Base-by-base conservation (phyloP, 2,329 filamentous ascomycete species). In the Sphaerostilbella broomeana region DNA sequence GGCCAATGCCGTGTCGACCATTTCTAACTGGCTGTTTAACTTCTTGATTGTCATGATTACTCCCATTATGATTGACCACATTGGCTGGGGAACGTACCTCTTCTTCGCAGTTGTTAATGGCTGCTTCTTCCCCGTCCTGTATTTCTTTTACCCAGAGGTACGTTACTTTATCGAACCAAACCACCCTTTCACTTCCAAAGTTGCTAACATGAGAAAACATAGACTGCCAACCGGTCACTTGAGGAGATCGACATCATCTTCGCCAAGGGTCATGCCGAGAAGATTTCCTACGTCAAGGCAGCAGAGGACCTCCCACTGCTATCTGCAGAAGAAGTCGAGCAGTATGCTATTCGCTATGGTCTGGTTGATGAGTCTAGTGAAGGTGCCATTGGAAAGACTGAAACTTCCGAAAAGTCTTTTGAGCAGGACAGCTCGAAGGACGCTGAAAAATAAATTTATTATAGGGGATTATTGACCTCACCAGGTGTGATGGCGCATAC, bases 171-270 rank as follows among this genome's bases (percentile, higher is more conserved):
- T 24, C 32, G 5, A 25, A 16, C 11, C n/a, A n/a, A n/a, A n/a
- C n/a, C n/a, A 5, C 15, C 13, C 5, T 10, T 30, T 5, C 26
- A 7, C 15, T 10, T 13, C 11, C n/a, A n/a, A n/a, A n/a, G n/a
- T 15, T 15, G 32, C 38, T 41, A 41, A 41, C 38, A 37, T 11
- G 12, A 11, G 7, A 12, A 8, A 9, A 3, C 13, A 41, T 20
- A 41, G 38, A 41, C 38, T 11, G 38, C 38, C 11, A 53, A 56
- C 43, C 48, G 53, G 22, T 64, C 64, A 30, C 59, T 77, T 29
- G 73, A 77, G 51, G 72, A 77, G 55, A 77, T 77, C 35, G 72
- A 77, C 47, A 68, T 68, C 29, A 73, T 79, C 40, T 79, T 79
- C 43, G 73, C 70, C 53, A 79, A 79, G 62, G 75, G 74, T 9